Evolutionary conservation across 306 rosid genomes (phyloP), one percentile per base, ranked within the genome.

Genomic region (Inga leiocalycina): DNA sequence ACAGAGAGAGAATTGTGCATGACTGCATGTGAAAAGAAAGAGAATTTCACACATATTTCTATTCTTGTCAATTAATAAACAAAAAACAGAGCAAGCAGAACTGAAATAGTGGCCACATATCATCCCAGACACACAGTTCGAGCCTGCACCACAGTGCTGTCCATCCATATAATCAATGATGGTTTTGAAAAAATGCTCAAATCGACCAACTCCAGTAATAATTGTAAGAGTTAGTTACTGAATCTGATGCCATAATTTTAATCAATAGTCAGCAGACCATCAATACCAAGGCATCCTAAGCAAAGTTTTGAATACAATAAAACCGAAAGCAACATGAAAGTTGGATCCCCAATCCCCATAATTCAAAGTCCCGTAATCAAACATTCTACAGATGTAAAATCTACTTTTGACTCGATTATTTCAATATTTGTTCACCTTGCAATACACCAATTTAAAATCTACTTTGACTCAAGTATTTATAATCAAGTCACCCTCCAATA

Each of bases 301-400:
- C 66, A 64, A 73, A 44, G 73, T 62, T 74, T 82, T 41, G 44
- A 62, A 83, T 71, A 5, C 76, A 43, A 83, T 9, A 82, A 59
- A 79, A 44, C 51, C 71, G 34, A 71, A 74, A 14, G 69, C 68
- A 62, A 84, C 48, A 3, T 15, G 44, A 61, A 59, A 76, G 77
- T n/a, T 39, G 13, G 67, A 75, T 20, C 14, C 14, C 52, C 17
- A 44, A 43, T 35, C 13, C 75, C 35, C n/a, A 8, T 22, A 2
- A 44, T n/a, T 68, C 74, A 30, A 44, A 43, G 56, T 22, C 75
- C 35, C n/a, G 9, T 22, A 2, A 44, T n/a, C 4, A 4, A 44
- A 71, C 75, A 69, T 71, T 41, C 48, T 2, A 44, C 48, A n/a
- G 24, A 43, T 5, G 20, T 71, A 43, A 20, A 35, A 41, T 6